Conservation (phyloP, 306 rosid genomes). For the Citrullus colocynthis region DNA sequence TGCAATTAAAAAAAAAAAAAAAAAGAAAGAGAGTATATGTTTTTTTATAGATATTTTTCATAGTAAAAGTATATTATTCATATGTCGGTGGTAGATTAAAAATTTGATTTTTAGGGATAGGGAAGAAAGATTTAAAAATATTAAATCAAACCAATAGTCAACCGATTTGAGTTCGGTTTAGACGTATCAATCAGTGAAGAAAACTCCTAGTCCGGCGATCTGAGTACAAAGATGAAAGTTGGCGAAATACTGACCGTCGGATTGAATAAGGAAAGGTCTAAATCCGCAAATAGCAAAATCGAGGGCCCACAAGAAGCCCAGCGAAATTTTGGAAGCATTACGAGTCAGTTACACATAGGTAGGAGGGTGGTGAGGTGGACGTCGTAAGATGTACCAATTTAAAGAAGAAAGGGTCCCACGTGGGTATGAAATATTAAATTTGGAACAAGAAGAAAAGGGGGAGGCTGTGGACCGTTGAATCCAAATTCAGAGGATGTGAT, state of each 20-base stretch:
- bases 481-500: not conserved
- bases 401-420: not conserved
- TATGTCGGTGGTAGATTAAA: not conserved
- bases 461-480: not conserved
- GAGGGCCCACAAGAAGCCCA: not conserved
- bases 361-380: not conserved
- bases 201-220: not conserved
- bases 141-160: not conserved
- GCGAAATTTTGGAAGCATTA: not conserved
- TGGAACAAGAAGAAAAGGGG: not conserved
- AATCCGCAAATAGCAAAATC: not conserved
- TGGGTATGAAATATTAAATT: not conserved
- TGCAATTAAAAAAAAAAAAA: no score
- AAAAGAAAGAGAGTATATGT: no score
- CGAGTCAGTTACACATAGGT: not conserved
- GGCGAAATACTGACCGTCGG: not conserved
- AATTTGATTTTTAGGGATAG: not conserved
- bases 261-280: not conserved
- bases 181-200: not conserved
- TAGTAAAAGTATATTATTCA: not conserved
- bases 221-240: not conserved
- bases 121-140: not conserved
- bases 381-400: not conserved
- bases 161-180: not conserved
- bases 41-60: not conserved